phyloP scores from a whole-genome alignment of 1,139 yeast genomes.

The Protomyces inundatus region DNA sequence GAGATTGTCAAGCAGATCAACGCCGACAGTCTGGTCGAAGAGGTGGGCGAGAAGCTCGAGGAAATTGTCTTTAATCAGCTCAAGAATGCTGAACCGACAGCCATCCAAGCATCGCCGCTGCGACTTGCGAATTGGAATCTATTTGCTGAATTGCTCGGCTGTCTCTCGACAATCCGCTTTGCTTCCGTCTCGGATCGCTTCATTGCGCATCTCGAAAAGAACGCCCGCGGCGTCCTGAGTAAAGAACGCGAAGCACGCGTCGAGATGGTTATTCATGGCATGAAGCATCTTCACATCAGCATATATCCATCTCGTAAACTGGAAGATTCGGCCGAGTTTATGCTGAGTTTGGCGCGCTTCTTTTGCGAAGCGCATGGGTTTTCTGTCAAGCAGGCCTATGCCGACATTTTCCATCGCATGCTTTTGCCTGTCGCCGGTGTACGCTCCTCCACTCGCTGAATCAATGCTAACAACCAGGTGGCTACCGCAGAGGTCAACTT shows the following conservation, averaged over 20 bases:
- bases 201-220: conserved; percentile 81
- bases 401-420: conserved; percentile 72
- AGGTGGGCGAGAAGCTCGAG: conserved; percentile 75
- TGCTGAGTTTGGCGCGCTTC: conserved; percentile 79
- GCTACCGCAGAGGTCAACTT: conserved; percentile 93
- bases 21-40: conserved; percentile 64
- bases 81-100: conserved; percentile 75
- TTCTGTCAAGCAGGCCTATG: conserved; percentile 63
- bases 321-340: conserved; percentile 88
- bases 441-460: not conserved
- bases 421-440: conserved; percentile 68
- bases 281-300: conserved; percentile 73
- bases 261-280: conserved; percentile 77
- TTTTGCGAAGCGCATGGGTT: conserved; percentile 62
- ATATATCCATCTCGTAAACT: conserved; percentile 80
- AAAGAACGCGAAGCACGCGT: conserved; percentile 66
- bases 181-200: conserved; percentile 87
- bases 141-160: conserved; percentile 82
- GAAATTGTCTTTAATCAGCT: conserved; percentile 90
- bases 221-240: conserved; percentile 40
- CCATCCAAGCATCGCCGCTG: conserved; percentile 60
- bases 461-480: conserved; percentile 37
- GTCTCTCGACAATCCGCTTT: conserved; percentile 80
- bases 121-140: conserved; percentile 91
- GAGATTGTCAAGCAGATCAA: conserved; percentile 90